phyloP scores from a whole-genome alignment of 768 basidiomycete species.

The Cubamyces lactineus region DNA sequence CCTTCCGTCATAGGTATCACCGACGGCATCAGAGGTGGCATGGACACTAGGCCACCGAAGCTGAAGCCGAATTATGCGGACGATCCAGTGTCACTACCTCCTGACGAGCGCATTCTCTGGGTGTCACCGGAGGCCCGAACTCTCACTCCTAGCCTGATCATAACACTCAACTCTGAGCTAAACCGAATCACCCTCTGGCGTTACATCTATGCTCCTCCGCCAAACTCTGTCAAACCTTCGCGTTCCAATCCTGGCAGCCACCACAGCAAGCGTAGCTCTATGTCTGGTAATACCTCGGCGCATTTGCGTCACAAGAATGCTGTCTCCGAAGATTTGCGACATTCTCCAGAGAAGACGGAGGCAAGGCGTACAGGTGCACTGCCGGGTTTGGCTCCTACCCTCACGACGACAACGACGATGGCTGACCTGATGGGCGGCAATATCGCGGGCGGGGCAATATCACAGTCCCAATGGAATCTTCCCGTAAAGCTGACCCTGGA shows the following conservation, averaged over 20 bases:
- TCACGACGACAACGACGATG: slow-evolving; percentile 57
- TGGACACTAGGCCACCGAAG: slow-evolving; percentile 30
- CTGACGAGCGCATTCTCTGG: slow-evolving; percentile 69
- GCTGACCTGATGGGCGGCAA: slow-evolving; percentile 39
- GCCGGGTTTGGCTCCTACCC: slow-evolving; percentile 55
- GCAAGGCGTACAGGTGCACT: slow-evolving; percentile 46
- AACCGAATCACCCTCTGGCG: slow-evolving; percentile 69
- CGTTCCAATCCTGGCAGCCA: slow-evolving; percentile 16
- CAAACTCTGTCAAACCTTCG: slow-evolving; percentile 38
- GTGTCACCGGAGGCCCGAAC: slow-evolving; percentile 48
- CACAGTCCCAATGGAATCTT: slow-evolving; percentile 19
- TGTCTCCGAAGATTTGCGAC: slow-evolving; percentile 17
- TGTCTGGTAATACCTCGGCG: slow-evolving; percentile 18
- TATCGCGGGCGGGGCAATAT: slow-evolving; percentile 22
- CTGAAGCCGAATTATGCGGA: slow-evolving; percentile 17
- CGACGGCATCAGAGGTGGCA: slow-evolving; percentile 56
- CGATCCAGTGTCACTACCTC: slow-evolving; percentile 52
- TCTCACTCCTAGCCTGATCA: slow-evolving; percentile 50
- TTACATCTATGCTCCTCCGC: slow-evolving; percentile 57
- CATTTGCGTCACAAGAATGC: slow-evolving; percentile 24
- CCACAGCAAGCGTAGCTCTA: slow-evolving; percentile 27
- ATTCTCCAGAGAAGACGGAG: slow-evolving; percentile 23
- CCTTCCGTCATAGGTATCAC: slow-evolving; percentile 72
- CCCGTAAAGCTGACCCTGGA: slow-evolving; percentile 16
- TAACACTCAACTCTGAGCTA: slow-evolving; percentile 61